phyloP scores from a whole-genome alignment of 2,329 filamentous ascomycete species.

The Alternaria sp. region DNA sequence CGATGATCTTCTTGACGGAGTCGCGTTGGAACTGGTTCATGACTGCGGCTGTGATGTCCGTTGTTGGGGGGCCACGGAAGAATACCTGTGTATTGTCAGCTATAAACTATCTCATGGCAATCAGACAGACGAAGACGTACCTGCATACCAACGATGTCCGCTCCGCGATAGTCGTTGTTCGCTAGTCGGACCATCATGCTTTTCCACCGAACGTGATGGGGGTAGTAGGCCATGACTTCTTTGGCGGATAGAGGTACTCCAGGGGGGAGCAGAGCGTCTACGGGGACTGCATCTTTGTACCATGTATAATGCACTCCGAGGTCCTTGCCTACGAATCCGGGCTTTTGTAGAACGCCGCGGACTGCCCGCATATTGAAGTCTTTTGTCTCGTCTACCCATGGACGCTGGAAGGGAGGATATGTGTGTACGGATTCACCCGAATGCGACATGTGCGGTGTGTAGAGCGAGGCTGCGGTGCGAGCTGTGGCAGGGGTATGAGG shows the following conservation, averaged over 20 bases:
- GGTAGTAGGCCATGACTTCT: slow-evolving; percentile 37
- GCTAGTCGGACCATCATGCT: slow-evolving; percentile 30
- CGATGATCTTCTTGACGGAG: slow-evolving; percentile 7
- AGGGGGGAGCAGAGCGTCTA: slow-evolving; percentile 34
- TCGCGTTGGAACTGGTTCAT: slow-evolving; percentile 27
- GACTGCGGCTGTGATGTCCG: not conserved
- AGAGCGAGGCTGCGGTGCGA: not conserved
- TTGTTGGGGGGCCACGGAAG: slow-evolving; percentile 23
- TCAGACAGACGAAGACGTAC: not conserved
- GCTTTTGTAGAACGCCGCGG: not conserved
- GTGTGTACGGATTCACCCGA: not conserved
- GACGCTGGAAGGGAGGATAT: slow-evolving; percentile 15
- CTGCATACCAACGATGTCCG: slow-evolving; percentile 31
- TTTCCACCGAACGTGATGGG: slow-evolving; percentile 34
- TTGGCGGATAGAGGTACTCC: slow-evolving; percentile 33
- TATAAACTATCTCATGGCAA: not conserved
- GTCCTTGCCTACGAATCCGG: not conserved
- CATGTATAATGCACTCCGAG: slow-evolving; percentile 17
- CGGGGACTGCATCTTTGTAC: slow-evolving; percentile 26
- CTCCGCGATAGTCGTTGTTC: slow-evolving; percentile 27
- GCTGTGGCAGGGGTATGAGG: not conserved
- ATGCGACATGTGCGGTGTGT: not conserved
- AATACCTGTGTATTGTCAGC: slow-evolving; percentile 10
- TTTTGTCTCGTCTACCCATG: slow-evolving; percentile 29
- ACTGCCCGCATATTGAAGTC: slow-evolving; percentile 20